Evolutionary conservation across 495 filamentous ascomycete genomes (phyloP), one percentile per base, ranked within the genome.

Genomic region (Hamigera avellanea): DNA sequence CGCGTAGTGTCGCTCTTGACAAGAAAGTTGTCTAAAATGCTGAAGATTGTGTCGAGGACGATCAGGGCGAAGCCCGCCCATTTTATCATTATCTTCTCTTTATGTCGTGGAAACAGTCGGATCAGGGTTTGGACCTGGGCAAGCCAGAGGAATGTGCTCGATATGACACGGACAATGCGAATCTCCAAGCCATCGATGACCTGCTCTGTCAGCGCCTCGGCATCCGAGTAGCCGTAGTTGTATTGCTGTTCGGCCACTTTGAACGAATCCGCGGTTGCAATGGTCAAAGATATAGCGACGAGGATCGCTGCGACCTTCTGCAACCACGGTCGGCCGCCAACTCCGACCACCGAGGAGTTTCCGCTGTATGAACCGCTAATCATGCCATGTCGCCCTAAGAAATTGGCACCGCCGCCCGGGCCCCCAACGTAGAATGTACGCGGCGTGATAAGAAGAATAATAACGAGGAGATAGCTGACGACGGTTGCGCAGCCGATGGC

Each of bases 41-140:
- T 81, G 49, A 98, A 98, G 1, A 83, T 76, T 6, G 85, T 81
- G 49, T 96, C 91, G 18, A 96, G 66, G 2, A 86, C 69, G 43
- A 98, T 95, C 30, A 98, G 71, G 4, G 81, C 84, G 58, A 96
- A 95, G 1, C 87, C 91, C 7, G 86, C 81, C 91, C 91, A 98
- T 61, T 95, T 96, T 62, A 98, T 98, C 50, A 95, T 82, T 14
- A 96, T 76, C 59, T 95, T 96, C 55, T 98, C 91, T 43, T 93
- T 86, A 49, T 95, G 87, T 17, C 91, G 82, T 13, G 93, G 93
- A 49, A 98, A 98, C 0, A 98, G 64, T 32, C 91, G 78, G 50
- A 98, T 95, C 32, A 98, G 64, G 0, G 91, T 98, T 55, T 98
- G 91, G 0, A 93, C 88, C 59, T 98, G 91, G 1, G 91, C 91